phyloP scores from a whole-genome alignment of 164 flowering plant genomes.

The Vitis riparia region DNA sequence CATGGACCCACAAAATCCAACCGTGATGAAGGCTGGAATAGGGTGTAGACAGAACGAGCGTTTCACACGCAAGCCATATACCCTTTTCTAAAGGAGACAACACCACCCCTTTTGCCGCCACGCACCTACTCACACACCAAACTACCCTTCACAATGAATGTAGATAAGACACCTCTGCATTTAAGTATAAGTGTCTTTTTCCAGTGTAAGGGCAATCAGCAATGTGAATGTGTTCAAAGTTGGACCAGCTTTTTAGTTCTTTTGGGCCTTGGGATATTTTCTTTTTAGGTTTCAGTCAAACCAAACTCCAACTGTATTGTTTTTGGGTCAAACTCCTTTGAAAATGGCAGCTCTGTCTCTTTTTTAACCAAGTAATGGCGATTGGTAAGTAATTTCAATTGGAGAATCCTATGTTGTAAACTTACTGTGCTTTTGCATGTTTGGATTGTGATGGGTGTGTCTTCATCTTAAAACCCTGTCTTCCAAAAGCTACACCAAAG shows the following conservation, averaged over 20 bases:
- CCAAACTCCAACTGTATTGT: slow-evolving; percentile 11
- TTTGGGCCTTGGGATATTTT: not conserved
- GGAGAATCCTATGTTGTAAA: not conserved
- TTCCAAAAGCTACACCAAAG: not conserved
- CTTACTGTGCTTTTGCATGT: not conserved
- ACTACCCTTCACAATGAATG: slow-evolving; percentile 1
- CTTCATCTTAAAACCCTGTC: not conserved
- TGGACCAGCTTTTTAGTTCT: slow-evolving; percentile 4
- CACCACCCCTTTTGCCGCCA: slow-evolving; percentile 13
- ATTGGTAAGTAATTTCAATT: not conserved
- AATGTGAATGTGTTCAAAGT: slow-evolving; percentile 13
- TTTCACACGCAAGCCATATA: slow-evolving; percentile 1
- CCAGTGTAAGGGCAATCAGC: not conserved
- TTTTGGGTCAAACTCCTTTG: slow-evolving; percentile 9
- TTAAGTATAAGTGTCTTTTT: not conserved
- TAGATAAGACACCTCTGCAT: not conserved
- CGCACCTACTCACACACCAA: slow-evolving; percentile 22
- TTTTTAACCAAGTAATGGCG: not conserved
- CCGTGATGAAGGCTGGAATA: too few relatives aligned
- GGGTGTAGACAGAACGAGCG: not conserved
- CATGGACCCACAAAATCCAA: too few relatives aligned
- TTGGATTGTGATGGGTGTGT: not conserved
- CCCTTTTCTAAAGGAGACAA: slow-evolving; percentile 4
- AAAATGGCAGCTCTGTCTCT: not conserved
- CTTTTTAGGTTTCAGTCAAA: slow-evolving; percentile 9